These are phyloP conservation scores for Eucalyptus cloeziana DNA, from an alignment of 345 rosid genomes.

Conservation along the genomic window DNA sequence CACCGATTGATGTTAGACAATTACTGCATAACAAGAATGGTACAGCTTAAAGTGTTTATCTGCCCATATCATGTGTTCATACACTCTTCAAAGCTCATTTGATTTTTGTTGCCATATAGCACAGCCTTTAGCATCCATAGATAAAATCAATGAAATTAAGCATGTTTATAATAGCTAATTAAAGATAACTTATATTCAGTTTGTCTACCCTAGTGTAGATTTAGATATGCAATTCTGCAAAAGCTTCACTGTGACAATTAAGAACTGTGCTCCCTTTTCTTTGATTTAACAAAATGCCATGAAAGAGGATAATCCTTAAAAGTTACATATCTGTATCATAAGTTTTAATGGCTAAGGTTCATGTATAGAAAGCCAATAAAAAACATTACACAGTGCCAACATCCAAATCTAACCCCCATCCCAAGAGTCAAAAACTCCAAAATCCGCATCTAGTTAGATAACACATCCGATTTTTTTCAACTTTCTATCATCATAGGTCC, in stretches of 20 bases:
- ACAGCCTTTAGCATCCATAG: background rate
- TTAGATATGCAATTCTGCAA: background rate
- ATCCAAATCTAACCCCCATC: background rate
- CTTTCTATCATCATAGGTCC: background rate
- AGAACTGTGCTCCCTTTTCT: background rate
- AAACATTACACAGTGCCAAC: background rate
- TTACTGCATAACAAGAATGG: background rate
- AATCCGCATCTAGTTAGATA: background rate
- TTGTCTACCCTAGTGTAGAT: background rate
- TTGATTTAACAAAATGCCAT: background rate
- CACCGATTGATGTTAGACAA: background rate
- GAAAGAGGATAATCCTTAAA: background rate
- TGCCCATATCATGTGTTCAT: background rate
- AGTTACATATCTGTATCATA: background rate
- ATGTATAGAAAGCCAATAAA: background rate
- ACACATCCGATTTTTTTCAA: background rate
- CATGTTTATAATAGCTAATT: background rate
- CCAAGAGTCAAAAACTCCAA: background rate
- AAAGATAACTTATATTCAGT: background rate
- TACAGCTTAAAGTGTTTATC: background rate
- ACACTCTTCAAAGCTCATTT: background rate
- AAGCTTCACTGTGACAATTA: background rate
- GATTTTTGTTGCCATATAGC: background rate
- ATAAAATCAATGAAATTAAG: background rate
- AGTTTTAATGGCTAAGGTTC: background rate